Evolutionary conservation across 805 yeast genomes (phyloP).

Genomic region (Saccharomycopsis lassenensis): DNA sequence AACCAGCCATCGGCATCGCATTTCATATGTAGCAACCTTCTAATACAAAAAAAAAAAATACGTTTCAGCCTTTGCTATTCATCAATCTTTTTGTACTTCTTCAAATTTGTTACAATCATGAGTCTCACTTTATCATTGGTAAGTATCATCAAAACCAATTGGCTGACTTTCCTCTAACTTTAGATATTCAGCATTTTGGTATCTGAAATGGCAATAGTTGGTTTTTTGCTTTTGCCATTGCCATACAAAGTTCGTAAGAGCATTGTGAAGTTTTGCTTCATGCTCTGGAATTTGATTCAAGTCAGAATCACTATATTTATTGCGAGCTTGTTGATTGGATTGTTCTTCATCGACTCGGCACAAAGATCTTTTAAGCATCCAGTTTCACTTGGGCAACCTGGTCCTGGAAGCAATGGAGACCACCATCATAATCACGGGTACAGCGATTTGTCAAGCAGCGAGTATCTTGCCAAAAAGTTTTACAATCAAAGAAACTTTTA

Average conservation of each 20-base stretch:
- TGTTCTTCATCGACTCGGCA: constrained; percentile 46
- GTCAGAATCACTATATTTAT: constrained; percentile 36
- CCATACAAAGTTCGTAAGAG: constrained; percentile 37
- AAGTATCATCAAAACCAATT: too few relatives aligned
- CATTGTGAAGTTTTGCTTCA: constrained; percentile 29
- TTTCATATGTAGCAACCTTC: too few relatives aligned
- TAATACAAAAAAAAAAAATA: too few relatives aligned
- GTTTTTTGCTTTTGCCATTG: constrained; percentile 42
- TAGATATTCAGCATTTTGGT: constrained; percentile 35
- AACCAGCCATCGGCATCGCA: too few relatives aligned
- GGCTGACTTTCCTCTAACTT: too few relatives aligned
- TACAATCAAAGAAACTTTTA: constrained; percentile 55
- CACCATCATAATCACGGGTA: constrained; percentile 10
- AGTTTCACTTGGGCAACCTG: constrained; percentile 21
- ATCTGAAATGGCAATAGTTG: constrained; percentile 40
- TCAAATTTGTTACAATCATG: too few relatives aligned
- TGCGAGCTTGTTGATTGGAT: constrained; percentile 30
- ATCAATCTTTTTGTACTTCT: too few relatives aligned
- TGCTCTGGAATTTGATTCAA: constrained; percentile 29
- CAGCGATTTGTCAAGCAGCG: constrained; percentile 29
- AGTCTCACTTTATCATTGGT: too few relatives aligned
- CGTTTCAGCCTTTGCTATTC: too few relatives aligned
- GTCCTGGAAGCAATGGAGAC: constrained; percentile 19
- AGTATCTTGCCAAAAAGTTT: constrained; percentile 47
- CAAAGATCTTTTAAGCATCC: constrained; percentile 29